Percentiles rank a stretch among this genome's conserved stretches.
phyloP scores from a whole-genome alignment of 2,329 filamentous ascomycete genomes.

The Daldinia eschscholtzii region DNA sequence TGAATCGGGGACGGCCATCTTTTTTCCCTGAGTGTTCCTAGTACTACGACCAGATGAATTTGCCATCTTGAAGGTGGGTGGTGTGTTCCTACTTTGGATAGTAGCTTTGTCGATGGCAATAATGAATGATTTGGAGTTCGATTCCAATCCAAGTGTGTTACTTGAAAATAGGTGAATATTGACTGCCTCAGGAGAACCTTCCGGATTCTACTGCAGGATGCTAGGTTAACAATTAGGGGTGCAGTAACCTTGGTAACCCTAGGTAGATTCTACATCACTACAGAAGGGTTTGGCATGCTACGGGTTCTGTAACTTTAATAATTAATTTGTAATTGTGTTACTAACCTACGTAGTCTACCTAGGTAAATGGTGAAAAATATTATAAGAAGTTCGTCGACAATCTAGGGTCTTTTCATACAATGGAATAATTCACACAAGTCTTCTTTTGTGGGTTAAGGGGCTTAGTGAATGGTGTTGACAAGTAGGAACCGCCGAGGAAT shows the following conservation, averaged over 20 bases:
- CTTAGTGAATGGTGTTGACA: background rate
- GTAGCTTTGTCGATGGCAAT: too few relatives aligned
- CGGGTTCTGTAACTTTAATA: background rate
- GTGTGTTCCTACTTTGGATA: background rate
- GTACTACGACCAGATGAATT: background rate
- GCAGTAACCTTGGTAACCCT: background rate
- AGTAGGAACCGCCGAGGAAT: slow-evolving; percentile 1
- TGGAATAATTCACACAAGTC: background rate
- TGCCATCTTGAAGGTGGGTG: background rate
- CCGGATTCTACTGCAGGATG: background rate
- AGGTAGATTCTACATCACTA: background rate
- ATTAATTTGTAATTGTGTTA: too few relatives aligned
- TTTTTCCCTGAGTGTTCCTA: background rate
- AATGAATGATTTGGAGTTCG: background rate
- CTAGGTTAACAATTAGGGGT: background rate
- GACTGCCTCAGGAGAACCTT: background rate
- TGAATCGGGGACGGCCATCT: too few relatives aligned
- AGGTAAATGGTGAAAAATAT: background rate
- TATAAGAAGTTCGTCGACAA: background rate
- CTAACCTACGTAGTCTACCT: too few relatives aligned
- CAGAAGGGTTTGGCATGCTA: background rate
- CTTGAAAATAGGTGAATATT: background rate
- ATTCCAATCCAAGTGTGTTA: too few relatives aligned
- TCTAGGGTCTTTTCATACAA: background rate
- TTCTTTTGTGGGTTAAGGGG: background rate